Evolutionary conservation across 148 eudicot species (phyloP).

Genomic region (Rheum nobile): DNA sequence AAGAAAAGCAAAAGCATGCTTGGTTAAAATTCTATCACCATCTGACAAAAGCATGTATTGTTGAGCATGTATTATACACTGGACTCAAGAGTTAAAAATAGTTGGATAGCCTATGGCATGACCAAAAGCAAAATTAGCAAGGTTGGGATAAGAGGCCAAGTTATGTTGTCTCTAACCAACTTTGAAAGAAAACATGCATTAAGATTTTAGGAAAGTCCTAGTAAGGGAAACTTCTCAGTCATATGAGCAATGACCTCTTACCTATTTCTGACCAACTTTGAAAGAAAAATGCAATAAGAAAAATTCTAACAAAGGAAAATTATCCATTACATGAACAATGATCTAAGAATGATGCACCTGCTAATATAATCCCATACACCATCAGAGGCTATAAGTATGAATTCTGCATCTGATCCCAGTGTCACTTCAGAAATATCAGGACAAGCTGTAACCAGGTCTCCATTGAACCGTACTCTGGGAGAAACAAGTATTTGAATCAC

Average conservation of each 20-base stretch:
- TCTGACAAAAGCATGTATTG: not conserved
- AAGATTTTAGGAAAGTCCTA: not conserved
- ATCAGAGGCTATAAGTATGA: slow-evolving; percentile 78
- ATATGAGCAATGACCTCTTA: not conserved
- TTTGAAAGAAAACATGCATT: not conserved
- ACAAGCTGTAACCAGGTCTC: slow-evolving; percentile 58
- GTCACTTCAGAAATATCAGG: slow-evolving; percentile 68
- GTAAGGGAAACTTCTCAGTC: not conserved
- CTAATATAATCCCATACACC: slow-evolving; percentile 93
- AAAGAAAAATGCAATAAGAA: not conserved
- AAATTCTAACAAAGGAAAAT: not conserved
- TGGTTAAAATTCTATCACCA: not conserved
- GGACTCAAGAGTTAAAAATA: not conserved
- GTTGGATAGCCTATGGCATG: not conserved
- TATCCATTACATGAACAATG: not conserved
- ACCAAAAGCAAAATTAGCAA: not conserved
- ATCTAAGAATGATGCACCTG: slow-evolving; percentile 32
- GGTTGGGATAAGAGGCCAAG: not conserved
- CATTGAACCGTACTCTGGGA: slow-evolving; percentile 52
- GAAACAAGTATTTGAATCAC: not conserved
- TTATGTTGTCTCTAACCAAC: not conserved
- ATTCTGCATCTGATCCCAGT: slow-evolving; percentile 72
- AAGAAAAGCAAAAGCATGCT: slow-evolving; percentile 12
- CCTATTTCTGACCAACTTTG: not conserved
- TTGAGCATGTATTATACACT: not conserved